Evolutionary conservation across 2,329 filamentous ascomycete genomes (phyloP).

Genomic region (Stagonosporopsis vannaccii): DNA sequence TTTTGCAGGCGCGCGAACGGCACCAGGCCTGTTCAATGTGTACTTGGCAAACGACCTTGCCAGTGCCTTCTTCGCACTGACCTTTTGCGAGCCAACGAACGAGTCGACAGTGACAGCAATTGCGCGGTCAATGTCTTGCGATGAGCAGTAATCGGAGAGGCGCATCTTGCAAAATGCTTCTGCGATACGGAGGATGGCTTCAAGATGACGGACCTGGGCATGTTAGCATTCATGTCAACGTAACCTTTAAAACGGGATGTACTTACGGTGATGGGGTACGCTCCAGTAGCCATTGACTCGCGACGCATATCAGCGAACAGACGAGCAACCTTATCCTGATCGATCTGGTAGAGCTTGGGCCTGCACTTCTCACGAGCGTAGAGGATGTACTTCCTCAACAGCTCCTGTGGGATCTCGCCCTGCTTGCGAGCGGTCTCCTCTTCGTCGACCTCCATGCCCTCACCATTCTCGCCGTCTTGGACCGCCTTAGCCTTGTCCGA

Average conservation of each 20-base stretch:
- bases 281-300: slow-evolving; percentile 90
- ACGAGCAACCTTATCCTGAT: slow-evolving; percentile 94
- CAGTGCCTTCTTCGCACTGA: slow-evolving; percentile 96
- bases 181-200: slow-evolving; percentile 95
- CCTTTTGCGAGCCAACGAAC: slow-evolving; percentile 95
- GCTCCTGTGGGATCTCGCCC: slow-evolving; percentile 85
- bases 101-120: slow-evolving; percentile 97
- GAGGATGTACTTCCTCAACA: slow-evolving; percentile 94
- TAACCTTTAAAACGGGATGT: not conserved
- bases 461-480: slow-evolving; percentile 50
- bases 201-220: slow-evolving; percentile 88
- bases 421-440: slow-evolving; percentile 62
- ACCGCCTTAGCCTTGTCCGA: slow-evolving; percentile 33
- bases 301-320: slow-evolving; percentile 96
- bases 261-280: slow-evolving; percentile 95
- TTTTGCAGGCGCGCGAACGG: slow-evolving; percentile 41
- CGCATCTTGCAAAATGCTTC: slow-evolving; percentile 98
- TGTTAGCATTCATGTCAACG: slow-evolving; percentile 20
- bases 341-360: slow-evolving; percentile 96
- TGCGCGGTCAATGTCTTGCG: slow-evolving; percentile 92
- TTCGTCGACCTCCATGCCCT: slow-evolving; percentile 59
- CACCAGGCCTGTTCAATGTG: slow-evolving; percentile 57
- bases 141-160: slow-evolving; percentile 91
- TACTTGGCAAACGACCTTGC: slow-evolving; percentile 97
- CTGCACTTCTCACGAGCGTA: slow-evolving; percentile 89